Percentiles rank a stretch among this genome's conserved stretches.
Conservation (phyloP, 495 filamentous ascomycete genomes). For the Bathelium albidoporum region DNA sequence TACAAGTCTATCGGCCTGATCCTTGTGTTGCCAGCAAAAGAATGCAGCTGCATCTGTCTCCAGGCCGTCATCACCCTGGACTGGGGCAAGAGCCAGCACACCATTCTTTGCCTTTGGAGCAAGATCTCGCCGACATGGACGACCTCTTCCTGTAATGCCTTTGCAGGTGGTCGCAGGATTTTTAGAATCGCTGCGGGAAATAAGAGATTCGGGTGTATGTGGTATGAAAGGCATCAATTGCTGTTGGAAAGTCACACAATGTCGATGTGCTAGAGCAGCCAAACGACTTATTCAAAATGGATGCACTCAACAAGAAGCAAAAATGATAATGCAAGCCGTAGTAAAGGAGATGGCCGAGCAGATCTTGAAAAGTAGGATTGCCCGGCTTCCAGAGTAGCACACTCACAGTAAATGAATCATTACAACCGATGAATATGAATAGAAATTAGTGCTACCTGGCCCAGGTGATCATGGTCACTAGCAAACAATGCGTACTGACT, state of each 20-base stretch:
- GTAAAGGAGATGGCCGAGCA: background rate
- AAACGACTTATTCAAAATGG: background rate
- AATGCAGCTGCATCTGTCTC: conserved; percentile 40
- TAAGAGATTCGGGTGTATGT: conserved; percentile 72
- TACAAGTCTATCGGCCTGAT: conserved; percentile 52
- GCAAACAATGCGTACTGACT: background rate
- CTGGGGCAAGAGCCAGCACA: conserved; percentile 32
- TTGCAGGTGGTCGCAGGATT: conserved; percentile 77
- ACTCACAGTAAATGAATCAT: background rate
- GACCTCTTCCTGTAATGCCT: conserved; percentile 68
- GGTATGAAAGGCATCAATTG: conserved; percentile 59
- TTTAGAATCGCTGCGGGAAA: conserved; percentile 70
- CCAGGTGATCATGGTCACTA: background rate
- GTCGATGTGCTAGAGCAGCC: background rate
- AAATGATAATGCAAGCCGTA: background rate
- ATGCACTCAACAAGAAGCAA: background rate
- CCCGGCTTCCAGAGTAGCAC: background rate
- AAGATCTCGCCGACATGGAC: conserved; percentile 65
- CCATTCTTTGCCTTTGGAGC: conserved; percentile 30
- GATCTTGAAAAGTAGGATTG: background rate
- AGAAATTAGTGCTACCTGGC: background rate
- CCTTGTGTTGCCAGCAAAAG: conserved; percentile 93
- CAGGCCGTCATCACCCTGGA: conserved; percentile 30
- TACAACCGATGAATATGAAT: background rate
- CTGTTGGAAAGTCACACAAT: background rate